phyloP scores from a whole-genome alignment of 495 filamentous ascomycete genomes.

The Xylaria intraflava region DNA sequence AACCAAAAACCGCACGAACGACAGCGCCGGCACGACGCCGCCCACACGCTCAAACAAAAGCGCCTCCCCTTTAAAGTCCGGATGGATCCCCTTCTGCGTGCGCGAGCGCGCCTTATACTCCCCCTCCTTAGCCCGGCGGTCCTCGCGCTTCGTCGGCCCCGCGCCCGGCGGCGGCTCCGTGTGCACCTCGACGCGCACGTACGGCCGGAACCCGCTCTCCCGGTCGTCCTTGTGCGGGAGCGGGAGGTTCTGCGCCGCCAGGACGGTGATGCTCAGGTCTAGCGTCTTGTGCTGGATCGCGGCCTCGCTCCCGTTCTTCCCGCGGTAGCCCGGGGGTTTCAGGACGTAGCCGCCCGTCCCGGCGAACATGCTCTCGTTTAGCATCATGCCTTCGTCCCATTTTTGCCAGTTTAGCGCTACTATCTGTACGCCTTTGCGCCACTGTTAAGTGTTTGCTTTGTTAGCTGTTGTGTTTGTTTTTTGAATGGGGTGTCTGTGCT shows the following conservation, averaged over 20 bases:
- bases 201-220: conserved; percentile 60
- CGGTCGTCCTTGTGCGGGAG: conserved; percentile 47
- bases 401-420: conserved; percentile 95
- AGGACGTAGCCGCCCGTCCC: conserved; percentile 75
- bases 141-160: conserved; percentile 16
- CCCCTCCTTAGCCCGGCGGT: conserved; percentile 41
- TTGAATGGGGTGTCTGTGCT: no score
- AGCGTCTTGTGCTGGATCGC: conserved; percentile 41
- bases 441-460: conserved; percentile 28
- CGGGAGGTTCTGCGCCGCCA: conserved; percentile 53
- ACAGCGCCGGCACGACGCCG: conserved; percentile 67
- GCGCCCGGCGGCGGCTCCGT: conserved; percentile 55
- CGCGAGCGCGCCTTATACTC: conserved; percentile 68
- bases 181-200: conserved; percentile 77
- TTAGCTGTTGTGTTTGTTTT: neutral
- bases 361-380: conserved; percentile 88
- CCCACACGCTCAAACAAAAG: conserved; percentile 54
- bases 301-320: conserved; percentile 6
- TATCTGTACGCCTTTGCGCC: conserved; percentile 85
- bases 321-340: conserved; percentile 59
- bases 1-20: conserved; percentile 81
- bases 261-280: conserved; percentile 47
- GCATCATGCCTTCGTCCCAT: conserved; percentile 88
- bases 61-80: conserved; percentile 62
- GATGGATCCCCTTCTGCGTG: conserved; percentile 52